phyloP scores from a whole-genome alignment of 1,284 basidiomycete genomes.

The Inonotus hispidus region DNA sequence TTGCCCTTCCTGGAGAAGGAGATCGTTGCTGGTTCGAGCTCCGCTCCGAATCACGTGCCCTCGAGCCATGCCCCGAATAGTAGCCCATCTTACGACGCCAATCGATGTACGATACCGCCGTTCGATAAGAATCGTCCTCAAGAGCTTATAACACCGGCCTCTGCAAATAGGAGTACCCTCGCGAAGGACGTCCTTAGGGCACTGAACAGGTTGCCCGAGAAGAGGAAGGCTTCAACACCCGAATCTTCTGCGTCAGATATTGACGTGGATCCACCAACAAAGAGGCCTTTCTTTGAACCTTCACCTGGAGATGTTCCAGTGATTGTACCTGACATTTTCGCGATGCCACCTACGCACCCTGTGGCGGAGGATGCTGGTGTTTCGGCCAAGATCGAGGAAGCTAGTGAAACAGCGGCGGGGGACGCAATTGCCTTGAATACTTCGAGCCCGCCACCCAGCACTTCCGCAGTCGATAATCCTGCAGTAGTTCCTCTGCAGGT shows the following conservation, averaged over 20 bases:
- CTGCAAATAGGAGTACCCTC: slow-evolving; percentile 18
- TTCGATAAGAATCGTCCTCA: neutral
- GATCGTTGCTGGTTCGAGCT: no score
- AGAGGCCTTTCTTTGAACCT: neutral
- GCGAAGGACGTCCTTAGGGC: slow-evolving; percentile 20
- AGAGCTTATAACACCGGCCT: slow-evolving; percentile 6
- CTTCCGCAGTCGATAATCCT: neutral
- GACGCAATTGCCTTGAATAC: no score
- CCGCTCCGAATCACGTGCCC: no score
- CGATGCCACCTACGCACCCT: neutral
- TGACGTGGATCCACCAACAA: neutral
- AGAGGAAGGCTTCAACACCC: slow-evolving; percentile 12
- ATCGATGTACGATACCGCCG: neutral
- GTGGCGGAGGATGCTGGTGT: neutral
- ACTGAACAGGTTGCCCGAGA: slow-evolving; percentile 12
- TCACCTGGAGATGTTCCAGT: neutral
- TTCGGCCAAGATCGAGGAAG: neutral
- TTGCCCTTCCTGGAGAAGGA: no score
- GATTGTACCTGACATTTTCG: neutral
- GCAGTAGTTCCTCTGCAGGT: neutral
- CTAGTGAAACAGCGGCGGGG: neutral
- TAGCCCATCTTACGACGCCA: neutral
- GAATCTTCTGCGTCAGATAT: neutral
- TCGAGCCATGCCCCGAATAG: neutral
- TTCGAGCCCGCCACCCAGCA: neutral